A percentile compares a stretch with the other conserved stretches of the same genome.
Conservation (phyloP, 805 yeast species). For the Ogataea polymorpha region DNA sequence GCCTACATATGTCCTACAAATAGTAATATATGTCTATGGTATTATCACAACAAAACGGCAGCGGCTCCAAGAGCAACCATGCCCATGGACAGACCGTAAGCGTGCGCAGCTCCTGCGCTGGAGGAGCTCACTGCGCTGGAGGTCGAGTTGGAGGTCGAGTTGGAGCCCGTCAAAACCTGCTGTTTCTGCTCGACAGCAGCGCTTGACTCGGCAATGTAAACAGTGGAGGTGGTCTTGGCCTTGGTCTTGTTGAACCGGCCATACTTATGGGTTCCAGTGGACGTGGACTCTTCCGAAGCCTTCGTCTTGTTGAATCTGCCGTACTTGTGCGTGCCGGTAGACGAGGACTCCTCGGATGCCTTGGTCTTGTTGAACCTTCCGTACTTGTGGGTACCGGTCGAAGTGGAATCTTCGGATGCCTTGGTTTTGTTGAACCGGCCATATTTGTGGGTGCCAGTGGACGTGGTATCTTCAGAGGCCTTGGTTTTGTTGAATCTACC, state of each 20-base stretch:
- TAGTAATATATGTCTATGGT: conserved; percentile 1
- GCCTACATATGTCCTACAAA: background rate
- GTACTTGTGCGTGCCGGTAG: conserved; percentile 50
- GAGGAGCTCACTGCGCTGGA: conserved; percentile 16
- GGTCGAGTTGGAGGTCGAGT: conserved; percentile 19
- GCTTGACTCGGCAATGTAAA: conserved; percentile 25
- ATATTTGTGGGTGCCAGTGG: conserved; percentile 50
- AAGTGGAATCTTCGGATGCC: conserved; percentile 29
- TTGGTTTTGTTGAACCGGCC: conserved; percentile 55
- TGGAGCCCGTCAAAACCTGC: conserved; percentile 22
- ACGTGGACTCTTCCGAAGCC: conserved; percentile 27
- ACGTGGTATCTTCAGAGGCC: conserved; percentile 34
- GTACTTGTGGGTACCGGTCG: conserved; percentile 40
- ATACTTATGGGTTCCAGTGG: conserved; percentile 40
- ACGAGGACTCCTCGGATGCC: conserved; percentile 29
- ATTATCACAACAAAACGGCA: conserved; percentile 19
- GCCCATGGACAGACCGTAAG: conserved; percentile 18
- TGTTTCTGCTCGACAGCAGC: conserved; percentile 17
- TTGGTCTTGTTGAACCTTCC: conserved; percentile 52
- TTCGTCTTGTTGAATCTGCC: conserved; percentile 55
- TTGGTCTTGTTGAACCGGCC: conserved; percentile 52
- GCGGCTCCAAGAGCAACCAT: conserved; percentile 21
- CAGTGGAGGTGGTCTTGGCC: conserved; percentile 37
- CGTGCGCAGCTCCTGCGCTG: conserved; percentile 26
- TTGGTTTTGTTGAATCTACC: conserved; percentile 52